Base-by-base conservation (phyloP, 192 early-diverging fungal species). In the Umbelopsis sp. region DNA sequence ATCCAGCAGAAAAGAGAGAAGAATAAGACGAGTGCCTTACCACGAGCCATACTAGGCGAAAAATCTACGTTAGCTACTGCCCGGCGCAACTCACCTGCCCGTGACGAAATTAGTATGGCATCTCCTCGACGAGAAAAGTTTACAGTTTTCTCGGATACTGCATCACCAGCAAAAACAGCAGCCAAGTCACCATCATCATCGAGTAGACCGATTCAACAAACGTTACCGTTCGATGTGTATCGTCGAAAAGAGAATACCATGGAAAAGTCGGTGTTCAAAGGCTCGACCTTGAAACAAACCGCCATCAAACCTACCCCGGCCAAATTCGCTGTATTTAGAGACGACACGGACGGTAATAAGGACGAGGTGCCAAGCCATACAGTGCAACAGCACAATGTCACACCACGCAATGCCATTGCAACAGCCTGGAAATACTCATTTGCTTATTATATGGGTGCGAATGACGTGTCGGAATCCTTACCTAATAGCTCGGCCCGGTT, bases 241-340 rank as follows among this genome's bases (percentile, higher is more conserved):
- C 55, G 55, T 16, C 55, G 55, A 22, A 61, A 61, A 30, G 55
- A 61, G 33, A 61, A 61, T 18, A 30, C 33, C 5, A 16, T 35
- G 21, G 55, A 61, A 18, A 61, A 61, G 16, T 61, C 55, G 0
- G 30, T 61, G 1, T 61, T 61, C 55, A 61, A 61, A 33, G 55
- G 55, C 16, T 61, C 55, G 1, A 35, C 33, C 13, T 0, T 61
- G 13, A 23, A 35, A 35, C 27, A 61, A 35, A 18, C 30, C 15
- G 25, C 33, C 4, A 5, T 16, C 55, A 61, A 61, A 18, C 55
- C 55, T 27, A 10, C 55, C 4, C 55, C 55, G 3, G 55, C 55
- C 25, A 61, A 61, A n/a, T 61, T 61, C n/a, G 25, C 55, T 16
- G 55, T 61, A 1, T 61, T 61, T n/a, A 25, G 55, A 35, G 55